phyloP scores from a whole-genome alignment of 345 rosid species.

The Euphorbia peplus region DNA sequence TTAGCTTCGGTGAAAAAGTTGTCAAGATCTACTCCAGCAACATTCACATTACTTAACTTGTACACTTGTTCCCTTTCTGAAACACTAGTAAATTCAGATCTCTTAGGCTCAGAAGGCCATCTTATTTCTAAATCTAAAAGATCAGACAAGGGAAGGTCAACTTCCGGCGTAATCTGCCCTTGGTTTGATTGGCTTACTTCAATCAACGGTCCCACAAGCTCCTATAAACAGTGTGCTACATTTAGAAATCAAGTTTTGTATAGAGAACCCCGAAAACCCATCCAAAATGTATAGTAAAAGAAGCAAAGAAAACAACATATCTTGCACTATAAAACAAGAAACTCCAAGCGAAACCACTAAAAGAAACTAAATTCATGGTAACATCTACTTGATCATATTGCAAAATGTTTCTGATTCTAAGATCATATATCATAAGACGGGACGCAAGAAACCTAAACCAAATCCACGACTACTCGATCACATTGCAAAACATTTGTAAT shows the following conservation, averaged over 20 bases:
- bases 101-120: conserved; percentile 51
- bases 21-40: conserved; percentile 53
- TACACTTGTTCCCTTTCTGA: conserved; percentile 19
- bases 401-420: background rate
- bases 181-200: conserved; percentile 38
- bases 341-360: background rate
- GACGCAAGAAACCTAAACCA: background rate
- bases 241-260: conserved; percentile 1
- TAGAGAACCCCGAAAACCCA: background rate
- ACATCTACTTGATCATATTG: background rate
- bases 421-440: background rate
- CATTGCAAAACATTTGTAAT: background rate
- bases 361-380: background rate
- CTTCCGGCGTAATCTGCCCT: conserved; percentile 31
- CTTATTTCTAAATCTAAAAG: conserved; percentile 64
- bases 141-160: conserved; percentile 49
- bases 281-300: background rate
- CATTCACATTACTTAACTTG: conserved; percentile 32
- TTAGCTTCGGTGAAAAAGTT: conserved; percentile 41
- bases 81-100: conserved; percentile 23
- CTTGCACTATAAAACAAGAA: background rate
- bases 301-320: background rate
- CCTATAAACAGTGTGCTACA: conserved; percentile 44
- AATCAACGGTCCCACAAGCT: conserved; percentile 43
- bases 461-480: no score